Conservation (phyloP, 768 basidiomycete genomes). For the Lepiota venenata region DNA sequence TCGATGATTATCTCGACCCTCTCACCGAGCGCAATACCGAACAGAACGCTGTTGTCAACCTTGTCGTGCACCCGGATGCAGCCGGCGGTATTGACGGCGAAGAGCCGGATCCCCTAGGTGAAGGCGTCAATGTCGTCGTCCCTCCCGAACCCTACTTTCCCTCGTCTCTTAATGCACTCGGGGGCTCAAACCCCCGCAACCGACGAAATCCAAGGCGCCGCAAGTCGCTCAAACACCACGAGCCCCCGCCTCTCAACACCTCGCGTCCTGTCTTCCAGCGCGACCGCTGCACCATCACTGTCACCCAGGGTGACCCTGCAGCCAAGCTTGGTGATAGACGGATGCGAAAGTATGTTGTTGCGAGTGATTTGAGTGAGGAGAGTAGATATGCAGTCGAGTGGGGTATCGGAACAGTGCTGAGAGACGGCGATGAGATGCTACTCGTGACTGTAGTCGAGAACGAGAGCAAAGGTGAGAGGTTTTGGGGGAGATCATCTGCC, state of each 20-base stretch:
- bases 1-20: conserved; percentile 60
- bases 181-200: conserved; percentile 28
- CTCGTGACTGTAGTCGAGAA: conserved; percentile 92
- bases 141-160: conserved; percentile 84
- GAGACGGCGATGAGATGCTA: conserved; percentile 93
- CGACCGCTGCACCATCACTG: conserved; percentile 86
- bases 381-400: conserved; percentile 94
- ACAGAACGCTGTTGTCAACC: conserved; percentile 60
- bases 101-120: conserved; percentile 83
- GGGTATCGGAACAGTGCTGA: conserved; percentile 93
- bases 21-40: conserved; percentile 89
- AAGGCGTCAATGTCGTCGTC: conserved; percentile 87
- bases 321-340: conserved; percentile 49
- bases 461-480: conserved; percentile 73
- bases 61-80: conserved; percentile 22
- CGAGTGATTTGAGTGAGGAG: conserved; percentile 95
- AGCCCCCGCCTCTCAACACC: conserved; percentile 61
- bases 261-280: conserved; percentile 84
- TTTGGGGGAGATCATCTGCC: background rate
- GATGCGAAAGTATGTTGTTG: conserved; percentile 77
- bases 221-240: conserved; percentile 61
- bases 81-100: conserved; percentile 47
- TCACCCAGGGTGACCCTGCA: conserved; percentile 83
- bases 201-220: conserved; percentile 49
- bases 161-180: conserved; percentile 53